Evolutionary conservation across 192 early-diverging fungal species (phyloP).

Genomic region (Rhizophagus prolifer): DNA sequence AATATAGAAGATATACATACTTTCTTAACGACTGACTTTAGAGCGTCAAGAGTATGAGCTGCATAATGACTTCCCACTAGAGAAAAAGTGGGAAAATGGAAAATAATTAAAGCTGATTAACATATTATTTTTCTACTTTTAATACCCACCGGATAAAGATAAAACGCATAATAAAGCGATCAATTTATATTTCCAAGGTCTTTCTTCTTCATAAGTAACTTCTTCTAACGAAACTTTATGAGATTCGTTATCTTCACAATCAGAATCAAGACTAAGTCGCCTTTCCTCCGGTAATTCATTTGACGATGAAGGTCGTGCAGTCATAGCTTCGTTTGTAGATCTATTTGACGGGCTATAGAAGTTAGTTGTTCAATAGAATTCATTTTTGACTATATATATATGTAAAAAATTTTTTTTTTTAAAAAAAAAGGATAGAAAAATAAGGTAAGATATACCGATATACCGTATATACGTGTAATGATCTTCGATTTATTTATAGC

Average conservation of each 20-base stretch:
- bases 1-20: conserved; percentile 33
- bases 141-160: conserved; percentile 57
- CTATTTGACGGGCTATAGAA: neutral
- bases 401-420: too few species aligned
- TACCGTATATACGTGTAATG: too few species aligned
- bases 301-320: neutral
- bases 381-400: neutral
- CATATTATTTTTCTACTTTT: neutral
- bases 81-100: neutral
- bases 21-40: conserved; percentile 66
- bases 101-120: neutral
- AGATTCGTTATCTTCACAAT: neutral
- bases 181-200: conserved; percentile 50
- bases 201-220: neutral
- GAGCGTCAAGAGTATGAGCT: conserved; percentile 65
- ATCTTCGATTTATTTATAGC: too few species aligned
- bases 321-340: neutral
- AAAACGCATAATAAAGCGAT: conserved; percentile 59
- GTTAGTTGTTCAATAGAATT: neutral
- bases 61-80: conserved; percentile 71
- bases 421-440: too few species aligned
- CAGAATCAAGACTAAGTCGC: neutral
- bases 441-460: too few species aligned
- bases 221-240: neutral
- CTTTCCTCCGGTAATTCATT: neutral